Percentiles rank a stretch among this genome's conserved stretches.
Evolutionary conservation across 2,329 filamentous ascomycete genomes (phyloP).

Genomic region (Cytospora piceae): DNA sequence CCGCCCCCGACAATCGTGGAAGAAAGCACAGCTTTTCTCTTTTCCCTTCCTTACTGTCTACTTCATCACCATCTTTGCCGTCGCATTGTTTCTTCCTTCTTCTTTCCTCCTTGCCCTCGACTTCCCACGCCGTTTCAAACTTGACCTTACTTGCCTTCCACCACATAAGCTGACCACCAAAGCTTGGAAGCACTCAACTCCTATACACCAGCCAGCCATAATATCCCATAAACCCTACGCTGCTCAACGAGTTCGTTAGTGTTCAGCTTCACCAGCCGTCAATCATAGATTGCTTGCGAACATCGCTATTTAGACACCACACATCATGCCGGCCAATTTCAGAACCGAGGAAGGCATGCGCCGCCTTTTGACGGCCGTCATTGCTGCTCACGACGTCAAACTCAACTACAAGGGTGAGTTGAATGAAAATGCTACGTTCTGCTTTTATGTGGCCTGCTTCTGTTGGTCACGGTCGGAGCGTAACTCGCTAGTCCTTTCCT

Average conservation of each 20-base stretch:
- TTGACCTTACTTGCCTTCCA: not conserved
- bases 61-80: not conserved
- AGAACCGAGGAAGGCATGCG: constrained; percentile 62
- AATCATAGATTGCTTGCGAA: constrained; percentile 3
- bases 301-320: constrained; percentile 7
- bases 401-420: constrained; percentile 66
- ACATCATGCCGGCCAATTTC: constrained; percentile 60
- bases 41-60: not conserved
- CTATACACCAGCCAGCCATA: not conserved
- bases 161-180: not conserved
- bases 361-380: constrained; percentile 63
- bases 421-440: not conserved
- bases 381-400: constrained; percentile 59
- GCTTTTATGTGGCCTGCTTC: not conserved
- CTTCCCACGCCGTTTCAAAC: not conserved
- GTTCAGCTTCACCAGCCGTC: not conserved
- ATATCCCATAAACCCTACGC: not conserved
- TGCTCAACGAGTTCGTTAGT: not conserved
- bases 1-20: not conserved
- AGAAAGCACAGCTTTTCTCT: not conserved
- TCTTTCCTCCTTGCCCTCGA: not conserved
- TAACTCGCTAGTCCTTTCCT: not conserved
- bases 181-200: not conserved
- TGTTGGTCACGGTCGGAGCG: not conserved
- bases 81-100: not conserved